Percentiles rank a stretch among this genome's conserved stretches.
Evolutionary conservation across 768 basidiomycete species (phyloP).

Genomic region (Tulasnella sp.): DNA sequence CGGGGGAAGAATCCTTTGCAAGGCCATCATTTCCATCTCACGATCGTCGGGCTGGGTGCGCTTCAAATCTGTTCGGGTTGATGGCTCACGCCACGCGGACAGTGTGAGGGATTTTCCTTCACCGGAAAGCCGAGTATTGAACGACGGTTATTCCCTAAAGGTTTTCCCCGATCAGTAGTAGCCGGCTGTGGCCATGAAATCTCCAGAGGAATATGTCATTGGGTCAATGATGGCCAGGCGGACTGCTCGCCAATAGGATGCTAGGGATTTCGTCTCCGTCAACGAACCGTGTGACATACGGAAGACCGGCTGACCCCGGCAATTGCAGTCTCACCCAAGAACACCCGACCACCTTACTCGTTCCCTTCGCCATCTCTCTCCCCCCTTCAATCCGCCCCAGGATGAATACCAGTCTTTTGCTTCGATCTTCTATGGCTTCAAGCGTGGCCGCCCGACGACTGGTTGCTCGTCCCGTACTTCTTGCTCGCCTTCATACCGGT

Average conservation of each 20-base stretch:
- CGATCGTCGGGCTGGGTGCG: neutral
- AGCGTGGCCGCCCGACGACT: constrained; percentile 3
- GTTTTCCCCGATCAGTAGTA: neutral
- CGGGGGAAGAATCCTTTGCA: neutral
- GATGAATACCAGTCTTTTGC: constrained; percentile 6
- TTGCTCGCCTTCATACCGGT: constrained; percentile 27
- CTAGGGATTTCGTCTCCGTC: neutral
- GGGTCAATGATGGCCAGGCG: neutral
- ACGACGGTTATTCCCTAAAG: neutral
- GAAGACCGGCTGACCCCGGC: neutral
- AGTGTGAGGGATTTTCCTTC: neutral
- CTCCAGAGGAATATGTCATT: neutral
- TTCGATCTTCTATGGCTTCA: constrained; percentile 19
- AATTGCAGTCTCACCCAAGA: constrained; percentile 19
- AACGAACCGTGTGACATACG: neutral
- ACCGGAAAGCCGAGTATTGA: neutral
- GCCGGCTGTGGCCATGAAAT: neutral
- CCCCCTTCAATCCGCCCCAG: constrained; percentile 1
- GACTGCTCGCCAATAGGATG: neutral
- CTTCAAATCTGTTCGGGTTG: neutral
- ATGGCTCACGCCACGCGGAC: neutral
- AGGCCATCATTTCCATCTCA: neutral
- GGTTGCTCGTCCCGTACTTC: constrained; percentile 17
- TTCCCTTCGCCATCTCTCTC: neutral
- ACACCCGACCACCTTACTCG: constrained; percentile 19